phyloP scores from a whole-genome alignment of 1,284 basidiomycete species.

The Boletus sp. region DNA sequence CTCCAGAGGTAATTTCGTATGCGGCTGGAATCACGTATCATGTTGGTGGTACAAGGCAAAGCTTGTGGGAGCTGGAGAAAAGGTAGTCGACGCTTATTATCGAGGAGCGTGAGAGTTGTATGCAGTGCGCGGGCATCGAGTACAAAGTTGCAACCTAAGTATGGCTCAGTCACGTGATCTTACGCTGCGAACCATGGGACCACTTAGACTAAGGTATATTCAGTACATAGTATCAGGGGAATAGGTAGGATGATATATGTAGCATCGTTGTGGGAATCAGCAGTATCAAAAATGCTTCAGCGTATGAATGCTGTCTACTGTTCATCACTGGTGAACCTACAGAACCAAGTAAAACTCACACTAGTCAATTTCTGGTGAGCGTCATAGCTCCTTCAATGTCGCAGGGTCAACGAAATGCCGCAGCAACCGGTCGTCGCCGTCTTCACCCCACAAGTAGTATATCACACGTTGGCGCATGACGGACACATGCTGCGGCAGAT shows the following conservation, averaged over 20 bases:
- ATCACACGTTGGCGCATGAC: conserved; percentile 38
- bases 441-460: conserved; percentile 42
- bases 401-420: conserved; percentile 33
- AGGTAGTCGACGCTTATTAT: conserved; percentile 1
- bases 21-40: conserved; percentile 19
- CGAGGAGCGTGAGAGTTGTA: conserved; percentile 13
- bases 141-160: background rate
- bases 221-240: conserved; percentile 14
- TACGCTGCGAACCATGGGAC: background rate
- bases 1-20: conserved; percentile 42
- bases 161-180: conserved; percentile 13
- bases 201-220: conserved; percentile 8
- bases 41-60: conserved; percentile 1
- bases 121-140: background rate
- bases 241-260: conserved; percentile 24
- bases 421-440: conserved; percentile 34
- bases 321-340: conserved; percentile 7
- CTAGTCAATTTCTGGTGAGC: background rate
- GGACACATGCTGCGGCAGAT: conserved; percentile 37
- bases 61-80: background rate
- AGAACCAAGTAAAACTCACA: conserved; percentile 18
- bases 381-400: conserved; percentile 30
- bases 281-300: background rate
- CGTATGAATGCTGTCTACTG: conserved; percentile 9
- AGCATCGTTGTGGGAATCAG: conserved; percentile 6